Percentiles rank a stretch among this genome's conserved stretches.
phyloP scores from a whole-genome alignment of 1,284 basidiomycete genomes.

The Entoloma clypeatum region DNA sequence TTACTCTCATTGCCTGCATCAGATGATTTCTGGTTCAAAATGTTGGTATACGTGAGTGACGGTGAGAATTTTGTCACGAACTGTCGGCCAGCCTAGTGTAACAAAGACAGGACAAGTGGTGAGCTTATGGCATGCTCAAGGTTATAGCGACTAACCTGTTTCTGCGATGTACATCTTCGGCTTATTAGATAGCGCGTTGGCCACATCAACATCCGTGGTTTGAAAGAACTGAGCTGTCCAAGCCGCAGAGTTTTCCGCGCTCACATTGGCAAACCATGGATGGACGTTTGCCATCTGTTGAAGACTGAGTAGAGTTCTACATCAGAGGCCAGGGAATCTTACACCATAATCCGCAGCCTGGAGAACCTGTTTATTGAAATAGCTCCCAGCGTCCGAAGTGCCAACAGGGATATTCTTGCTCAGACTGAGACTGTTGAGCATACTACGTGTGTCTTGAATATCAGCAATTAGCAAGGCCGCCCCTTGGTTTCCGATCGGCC shows the following conservation, averaged over 20 bases:
- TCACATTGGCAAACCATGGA: conserved; percentile 78
- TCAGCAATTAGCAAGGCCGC: conserved; percentile 54
- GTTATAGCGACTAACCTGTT: conserved; percentile 49
- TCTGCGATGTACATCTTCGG: conserved; percentile 86
- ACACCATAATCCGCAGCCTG: conserved; percentile 73
- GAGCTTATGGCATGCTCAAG: background rate
- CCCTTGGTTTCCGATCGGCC: conserved; percentile 48
- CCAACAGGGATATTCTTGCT: conserved; percentile 69
- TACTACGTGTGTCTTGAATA: conserved; percentile 61
- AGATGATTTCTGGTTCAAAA: conserved; percentile 55
- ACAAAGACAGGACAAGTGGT: background rate
- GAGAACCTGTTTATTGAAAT: conserved; percentile 74
- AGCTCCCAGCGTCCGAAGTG: conserved; percentile 86
- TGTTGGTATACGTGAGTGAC: conserved; percentile 3
- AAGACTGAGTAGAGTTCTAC: background rate
- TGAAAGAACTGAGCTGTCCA: conserved; percentile 47
- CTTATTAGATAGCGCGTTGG: conserved; percentile 29
- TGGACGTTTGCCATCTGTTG: conserved; percentile 76
- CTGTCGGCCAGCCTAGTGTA: conserved; percentile 70
- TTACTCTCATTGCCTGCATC: conserved; percentile 53
- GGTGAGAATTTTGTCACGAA: conserved; percentile 27
- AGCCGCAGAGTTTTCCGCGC: conserved; percentile 63
- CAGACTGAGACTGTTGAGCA: conserved; percentile 53
- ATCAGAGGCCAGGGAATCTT: conserved; percentile 22
- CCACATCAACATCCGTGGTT: conserved; percentile 52